Evolutionary conservation across 1,139 yeast species (phyloP).

Genomic region (Candida pseudocylindracea): DNA sequence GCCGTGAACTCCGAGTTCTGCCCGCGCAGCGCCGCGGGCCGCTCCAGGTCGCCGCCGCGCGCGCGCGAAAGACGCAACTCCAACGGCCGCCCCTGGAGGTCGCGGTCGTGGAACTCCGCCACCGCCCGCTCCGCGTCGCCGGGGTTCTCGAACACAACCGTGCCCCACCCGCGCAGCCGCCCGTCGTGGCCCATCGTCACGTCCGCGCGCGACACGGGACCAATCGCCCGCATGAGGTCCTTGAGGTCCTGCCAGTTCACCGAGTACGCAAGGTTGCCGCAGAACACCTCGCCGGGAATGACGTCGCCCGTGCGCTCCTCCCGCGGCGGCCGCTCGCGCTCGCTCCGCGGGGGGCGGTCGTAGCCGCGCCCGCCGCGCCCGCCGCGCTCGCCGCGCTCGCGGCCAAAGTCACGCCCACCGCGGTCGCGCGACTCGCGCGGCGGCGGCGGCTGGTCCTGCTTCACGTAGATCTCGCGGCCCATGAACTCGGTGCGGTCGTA

Average conservation of each 20-base stretch:
- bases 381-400: conserved; percentile 3
- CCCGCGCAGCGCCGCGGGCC: conserved; percentile 2
- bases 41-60: conserved; percentile 28
- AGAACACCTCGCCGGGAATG: conserved; percentile 50
- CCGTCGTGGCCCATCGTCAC: conserved; percentile 44
- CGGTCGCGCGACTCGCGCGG: conserved; percentile 6
- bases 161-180: conserved; percentile 73
- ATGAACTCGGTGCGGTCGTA: conserved; percentile 44
- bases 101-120: conserved; percentile 40
- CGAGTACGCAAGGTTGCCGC: conserved; percentile 67
- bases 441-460: conserved; percentile 79
- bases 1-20: conserved; percentile 34
- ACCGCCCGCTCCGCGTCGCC: conserved; percentile 45
- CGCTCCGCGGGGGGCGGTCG: conserved; percentile 3
- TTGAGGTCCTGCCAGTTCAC: conserved; percentile 71
- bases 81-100: conserved; percentile 43
- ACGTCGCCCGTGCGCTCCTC: conserved; percentile 4
- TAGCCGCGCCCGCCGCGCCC: too few relatives aligned
- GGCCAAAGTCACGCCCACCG: conserved; percentile 1
- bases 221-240: conserved; percentile 61
- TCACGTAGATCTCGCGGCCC: conserved; percentile 75
- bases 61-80: conserved; percentile 16
- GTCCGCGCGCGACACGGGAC: conserved; percentile 65
- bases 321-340: conserved; percentile 3
- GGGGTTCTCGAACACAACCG: conserved; percentile 34